These are phyloP conservation scores for Tylopilus cervinicoccineus DNA, from an alignment of 768 basidiomycete species.

Conservation along the genomic window DNA sequence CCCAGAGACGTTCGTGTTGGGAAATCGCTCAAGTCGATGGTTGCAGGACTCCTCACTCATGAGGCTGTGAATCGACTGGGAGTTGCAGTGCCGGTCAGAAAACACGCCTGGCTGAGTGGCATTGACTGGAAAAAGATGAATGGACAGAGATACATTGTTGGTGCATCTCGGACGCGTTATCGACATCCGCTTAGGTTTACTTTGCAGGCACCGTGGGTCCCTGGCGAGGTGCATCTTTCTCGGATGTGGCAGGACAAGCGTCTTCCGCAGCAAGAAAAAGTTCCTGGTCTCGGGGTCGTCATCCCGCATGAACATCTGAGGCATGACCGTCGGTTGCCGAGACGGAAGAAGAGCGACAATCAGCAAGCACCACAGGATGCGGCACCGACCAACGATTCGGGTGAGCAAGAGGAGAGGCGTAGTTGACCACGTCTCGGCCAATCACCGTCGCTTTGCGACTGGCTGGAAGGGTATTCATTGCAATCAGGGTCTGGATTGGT, in stretches of 20 bases:
- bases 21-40: conserved; percentile 39
- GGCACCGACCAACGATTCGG: neutral
- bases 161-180: conserved; percentile 15
- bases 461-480: conserved; percentile 24
- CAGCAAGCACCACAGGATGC: neutral
- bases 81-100: conserved; percentile 30
- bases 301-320: conserved; percentile 32
- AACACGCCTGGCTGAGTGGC: conserved; percentile 43
- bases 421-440: conserved; percentile 31
- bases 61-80: conserved; percentile 40
- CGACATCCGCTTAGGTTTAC: neutral
- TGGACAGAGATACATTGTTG: conserved; percentile 41
- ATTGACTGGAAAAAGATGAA: conserved; percentile 48
- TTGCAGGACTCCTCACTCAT: conserved; percentile 38
- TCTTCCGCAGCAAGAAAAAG: conserved; percentile 33
- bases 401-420: conserved; percentile 6
- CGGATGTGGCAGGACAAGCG: conserved; percentile 37
- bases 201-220: conserved; percentile 42
- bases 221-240: conserved; percentile 21
- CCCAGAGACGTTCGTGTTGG: conserved; percentile 35
- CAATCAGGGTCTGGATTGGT: conserved; percentile 17
- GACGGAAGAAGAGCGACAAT: neutral
- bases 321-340: conserved; percentile 36
- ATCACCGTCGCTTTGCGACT: conserved; percentile 38
- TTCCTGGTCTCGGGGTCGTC: conserved; percentile 40